phyloP scores from a whole-genome alignment of 306 rosid genomes.

The Acacia crassicarpa region DNA sequence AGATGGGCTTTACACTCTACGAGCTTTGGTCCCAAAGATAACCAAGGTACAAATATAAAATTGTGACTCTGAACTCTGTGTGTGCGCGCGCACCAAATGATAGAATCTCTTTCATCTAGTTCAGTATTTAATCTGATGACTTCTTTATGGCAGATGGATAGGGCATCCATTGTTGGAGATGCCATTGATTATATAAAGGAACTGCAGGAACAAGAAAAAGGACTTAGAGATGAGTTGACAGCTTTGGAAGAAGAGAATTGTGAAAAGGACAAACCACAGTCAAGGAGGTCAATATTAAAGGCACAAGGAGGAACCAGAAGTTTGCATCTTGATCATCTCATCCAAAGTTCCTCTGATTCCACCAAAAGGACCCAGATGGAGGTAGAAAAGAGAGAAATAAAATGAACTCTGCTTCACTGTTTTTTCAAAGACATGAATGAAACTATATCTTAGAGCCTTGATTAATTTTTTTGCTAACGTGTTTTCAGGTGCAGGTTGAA shows the following conservation, averaged over 20 bases:
- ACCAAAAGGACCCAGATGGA: conserved; percentile 29
- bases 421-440: background rate
- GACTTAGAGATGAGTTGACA: conserved; percentile 51
- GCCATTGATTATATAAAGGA: conserved; percentile 72
- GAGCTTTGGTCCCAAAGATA: conserved; percentile 86
- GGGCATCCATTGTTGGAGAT: conserved; percentile 61
- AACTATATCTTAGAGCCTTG: conserved; percentile 3
- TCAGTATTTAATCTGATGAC: conserved; percentile 4
- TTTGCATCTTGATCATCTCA: conserved; percentile 29
- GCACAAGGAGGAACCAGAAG: conserved; percentile 28
- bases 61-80: background rate
- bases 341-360: conserved; percentile 32
- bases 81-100: background rate
- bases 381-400: conserved; percentile 38
- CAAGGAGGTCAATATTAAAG: conserved; percentile 18
- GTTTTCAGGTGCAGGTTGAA: conserved; percentile 55
- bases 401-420: background rate
- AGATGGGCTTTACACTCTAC: conserved; percentile 49
- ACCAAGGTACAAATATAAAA: conserved; percentile 57
- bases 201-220: conserved; percentile 45
- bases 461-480: conserved; percentile 15
- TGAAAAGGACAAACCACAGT: conserved; percentile 30
- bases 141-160: conserved; percentile 66
- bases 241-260: conserved; percentile 52
- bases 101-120: conserved; percentile 10